A percentile compares a stretch with the other conserved stretches of the same genome.
Conservation (phyloP, 768 basidiomycete species). For the Russula abietina region DNA sequence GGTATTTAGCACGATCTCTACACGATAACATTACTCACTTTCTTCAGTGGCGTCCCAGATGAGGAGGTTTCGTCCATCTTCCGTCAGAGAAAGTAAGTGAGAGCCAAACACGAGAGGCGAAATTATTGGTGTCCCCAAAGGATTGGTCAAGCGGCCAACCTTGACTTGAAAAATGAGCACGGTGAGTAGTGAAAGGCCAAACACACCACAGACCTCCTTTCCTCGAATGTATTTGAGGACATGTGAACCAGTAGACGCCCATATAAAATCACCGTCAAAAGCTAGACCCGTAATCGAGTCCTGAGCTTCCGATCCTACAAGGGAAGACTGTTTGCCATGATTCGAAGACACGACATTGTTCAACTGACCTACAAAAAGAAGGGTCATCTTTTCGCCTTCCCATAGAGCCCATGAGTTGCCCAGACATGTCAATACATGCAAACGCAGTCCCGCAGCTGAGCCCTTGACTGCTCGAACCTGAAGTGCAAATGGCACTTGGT, state of each 20-base stretch:
- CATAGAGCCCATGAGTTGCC: constrained; percentile 92
- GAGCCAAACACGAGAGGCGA: constrained; percentile 76
- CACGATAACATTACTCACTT: constrained; percentile 36
- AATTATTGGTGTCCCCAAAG: constrained; percentile 52
- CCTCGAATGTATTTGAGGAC: constrained; percentile 80
- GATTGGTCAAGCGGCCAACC: constrained; percentile 58
- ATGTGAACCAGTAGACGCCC: constrained; percentile 63
- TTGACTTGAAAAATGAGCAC: constrained; percentile 28
- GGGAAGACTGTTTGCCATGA: constrained; percentile 6
- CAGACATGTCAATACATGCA: constrained; percentile 81
- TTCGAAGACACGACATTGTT: constrained; percentile 1
- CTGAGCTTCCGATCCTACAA: constrained; percentile 72
- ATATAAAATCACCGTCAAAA: constrained; percentile 83
- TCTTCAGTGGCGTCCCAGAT: constrained; percentile 64
- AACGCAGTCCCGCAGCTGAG: constrained; percentile 72
- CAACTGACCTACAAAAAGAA: constrained; percentile 89
- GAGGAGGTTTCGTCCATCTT: constrained; percentile 70
- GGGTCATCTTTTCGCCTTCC: constrained; percentile 89
- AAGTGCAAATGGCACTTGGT: constrained; percentile 81
- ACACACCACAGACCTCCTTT: constrained; percentile 57
- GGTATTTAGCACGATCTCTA: not conserved
- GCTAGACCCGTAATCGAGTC: constrained; percentile 68
- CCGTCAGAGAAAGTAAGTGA: constrained; percentile 71
- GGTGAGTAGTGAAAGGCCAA: not conserved
- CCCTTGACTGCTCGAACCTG: constrained; percentile 84